These are phyloP conservation scores for Pittosporum tobira DNA, from an alignment of 129 eudicot genomes.

Conservation along the genomic window DNA sequence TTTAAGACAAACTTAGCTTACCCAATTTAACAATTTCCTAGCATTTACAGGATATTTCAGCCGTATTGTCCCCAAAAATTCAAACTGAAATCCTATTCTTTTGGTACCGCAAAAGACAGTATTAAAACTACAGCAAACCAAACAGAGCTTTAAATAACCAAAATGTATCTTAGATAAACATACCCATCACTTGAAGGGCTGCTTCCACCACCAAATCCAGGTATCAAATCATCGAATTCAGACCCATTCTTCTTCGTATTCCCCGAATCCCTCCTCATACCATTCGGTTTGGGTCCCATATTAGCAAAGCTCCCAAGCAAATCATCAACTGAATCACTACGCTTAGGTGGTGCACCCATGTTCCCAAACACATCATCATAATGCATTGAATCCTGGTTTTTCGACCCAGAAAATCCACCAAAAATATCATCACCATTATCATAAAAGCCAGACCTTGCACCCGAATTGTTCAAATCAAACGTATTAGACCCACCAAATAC, in stretches of 20 bases:
- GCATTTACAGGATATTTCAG: background rate
- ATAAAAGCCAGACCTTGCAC: slow-evolving; percentile 9
- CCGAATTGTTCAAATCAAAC: slow-evolving; percentile 28
- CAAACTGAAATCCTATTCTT: no score
- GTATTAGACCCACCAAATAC: slow-evolving; percentile 28
- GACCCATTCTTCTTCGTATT: slow-evolving; percentile 18
- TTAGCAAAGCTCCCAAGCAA: slow-evolving; percentile 42
- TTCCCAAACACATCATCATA: slow-evolving; percentile 31
- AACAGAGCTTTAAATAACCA: background rate
- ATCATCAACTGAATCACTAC: slow-evolving; percentile 38
- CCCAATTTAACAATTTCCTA: background rate
- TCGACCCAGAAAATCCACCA: slow-evolving; percentile 30
- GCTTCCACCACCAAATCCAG: slow-evolving; percentile 53
- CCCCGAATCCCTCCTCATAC: slow-evolving; percentile 14
- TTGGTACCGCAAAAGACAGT: no score
- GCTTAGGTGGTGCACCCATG: slow-evolving; percentile 11
- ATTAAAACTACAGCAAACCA: slow-evolving; percentile 2
- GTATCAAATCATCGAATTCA: slow-evolving; percentile 49
- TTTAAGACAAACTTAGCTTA: background rate
- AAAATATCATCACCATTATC: slow-evolving; percentile 47
- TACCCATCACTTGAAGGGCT: slow-evolving; percentile 38
- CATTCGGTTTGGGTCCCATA: slow-evolving; percentile 23
- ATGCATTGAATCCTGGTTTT: slow-evolving; percentile 13
- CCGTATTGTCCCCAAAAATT: background rate
- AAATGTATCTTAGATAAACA: slow-evolving; percentile 13